Evolutionary conservation across 2,329 filamentous ascomycete genomes (phyloP).

Genomic region (Colletotrichum sp.): DNA sequence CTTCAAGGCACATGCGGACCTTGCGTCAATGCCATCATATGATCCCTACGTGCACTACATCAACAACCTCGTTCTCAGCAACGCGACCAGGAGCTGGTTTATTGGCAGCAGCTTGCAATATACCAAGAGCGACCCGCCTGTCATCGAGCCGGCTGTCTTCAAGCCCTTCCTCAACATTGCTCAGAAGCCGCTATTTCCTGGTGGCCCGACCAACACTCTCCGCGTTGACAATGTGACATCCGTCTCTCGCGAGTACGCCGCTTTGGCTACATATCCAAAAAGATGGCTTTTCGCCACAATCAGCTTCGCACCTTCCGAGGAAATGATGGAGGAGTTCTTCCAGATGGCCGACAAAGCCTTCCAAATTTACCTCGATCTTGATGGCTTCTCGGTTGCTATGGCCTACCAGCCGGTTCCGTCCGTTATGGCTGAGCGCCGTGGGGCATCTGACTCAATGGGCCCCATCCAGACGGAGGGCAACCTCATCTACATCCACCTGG

Average conservation of each 20-base stretch:
- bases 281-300: neutral
- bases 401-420: neutral
- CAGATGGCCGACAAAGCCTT: neutral
- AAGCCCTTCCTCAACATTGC: neutral
- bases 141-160: neutral
- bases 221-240: constrained; percentile 3
- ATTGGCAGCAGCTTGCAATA: constrained; percentile 7
- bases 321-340: constrained; percentile 5
- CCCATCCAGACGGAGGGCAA: neutral
- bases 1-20: neutral
- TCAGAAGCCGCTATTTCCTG: neutral
- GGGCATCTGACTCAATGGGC: neutral
- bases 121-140: neutral
- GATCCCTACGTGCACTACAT: constrained; percentile 5
- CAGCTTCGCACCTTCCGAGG: neutral
- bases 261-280: neutral
- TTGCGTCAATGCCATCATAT: neutral
- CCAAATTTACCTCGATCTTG: neutral
- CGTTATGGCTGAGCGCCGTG: neutral
- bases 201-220: neutral
- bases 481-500: neutral
- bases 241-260: constrained; percentile 1
- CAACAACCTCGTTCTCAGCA: constrained; percentile 3
- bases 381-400: neutral
- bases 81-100: neutral